A percentile compares a stretch with the other conserved stretches of the same genome.
These are phyloP conservation scores for Punctularia strigosozonata DNA, from an alignment of 768 basidiomycete species.

Conservation along the genomic window DNA sequence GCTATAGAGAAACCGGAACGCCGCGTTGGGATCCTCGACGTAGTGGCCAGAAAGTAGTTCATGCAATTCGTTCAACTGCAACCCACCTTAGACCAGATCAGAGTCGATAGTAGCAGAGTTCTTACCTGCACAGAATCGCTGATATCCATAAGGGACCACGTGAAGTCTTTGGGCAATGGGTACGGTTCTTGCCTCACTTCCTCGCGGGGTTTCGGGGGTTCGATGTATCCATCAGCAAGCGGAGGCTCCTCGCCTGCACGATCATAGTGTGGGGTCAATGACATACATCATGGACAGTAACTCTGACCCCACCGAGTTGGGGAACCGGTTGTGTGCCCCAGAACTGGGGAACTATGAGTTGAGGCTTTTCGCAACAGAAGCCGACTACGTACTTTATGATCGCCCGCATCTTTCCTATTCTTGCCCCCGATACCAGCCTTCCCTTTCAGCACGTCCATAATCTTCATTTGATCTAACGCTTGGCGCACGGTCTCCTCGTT, in stretches of 20 bases:
- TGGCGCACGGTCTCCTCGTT: slow-evolving; percentile 57
- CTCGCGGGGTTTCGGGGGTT: slow-evolving; percentile 60
- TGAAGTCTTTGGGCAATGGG: slow-evolving; percentile 83
- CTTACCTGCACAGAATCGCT: slow-evolving; percentile 60
- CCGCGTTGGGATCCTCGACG: slow-evolving; percentile 91
- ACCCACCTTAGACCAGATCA: background rate
- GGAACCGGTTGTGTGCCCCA: slow-evolving; percentile 98
- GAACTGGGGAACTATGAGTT: slow-evolving; percentile 41
- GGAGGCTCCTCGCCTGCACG: slow-evolving; percentile 48
- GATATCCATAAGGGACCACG: slow-evolving; percentile 81
- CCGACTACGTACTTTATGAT: slow-evolving; percentile 61
- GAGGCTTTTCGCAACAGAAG: background rate
- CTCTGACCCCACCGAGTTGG: slow-evolving; percentile 45
- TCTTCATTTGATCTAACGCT: slow-evolving; percentile 65
- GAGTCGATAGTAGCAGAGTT: slow-evolving; percentile 6
- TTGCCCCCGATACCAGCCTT: slow-evolving; percentile 66
- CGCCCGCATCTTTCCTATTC: slow-evolving; percentile 72
- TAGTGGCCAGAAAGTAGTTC: slow-evolving; percentile 88
- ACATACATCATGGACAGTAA: no score
- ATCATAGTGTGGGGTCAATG: no score
- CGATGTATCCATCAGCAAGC: slow-evolving; percentile 78
- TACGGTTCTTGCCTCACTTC: slow-evolving; percentile 86
- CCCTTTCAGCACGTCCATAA: slow-evolving; percentile 79
- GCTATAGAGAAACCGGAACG: slow-evolving; percentile 95
- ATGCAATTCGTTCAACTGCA: slow-evolving; percentile 82